Evolutionary conservation across 169 alveolate genomes (phyloP).

Genomic region (Cryptosporidium viatorum): DNA sequence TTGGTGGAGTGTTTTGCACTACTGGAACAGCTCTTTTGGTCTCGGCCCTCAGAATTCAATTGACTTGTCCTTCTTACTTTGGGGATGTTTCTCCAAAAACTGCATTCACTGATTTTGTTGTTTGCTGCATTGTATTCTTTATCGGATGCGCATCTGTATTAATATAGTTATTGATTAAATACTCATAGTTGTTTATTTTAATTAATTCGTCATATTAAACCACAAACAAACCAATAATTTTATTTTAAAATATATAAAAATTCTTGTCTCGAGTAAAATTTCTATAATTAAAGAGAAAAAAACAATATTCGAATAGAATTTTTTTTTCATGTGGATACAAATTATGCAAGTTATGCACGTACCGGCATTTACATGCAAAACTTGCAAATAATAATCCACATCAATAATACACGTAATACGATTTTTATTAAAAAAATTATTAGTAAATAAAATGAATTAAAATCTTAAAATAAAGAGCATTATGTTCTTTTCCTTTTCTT

Average conservation of each 20-base stretch:
- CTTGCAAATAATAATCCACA: neutral
- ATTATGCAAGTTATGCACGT: conserved; percentile 6
- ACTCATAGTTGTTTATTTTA: neutral
- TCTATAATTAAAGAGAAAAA: neutral
- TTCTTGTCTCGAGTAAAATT: neutral
- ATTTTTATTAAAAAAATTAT: too few relatives aligned
- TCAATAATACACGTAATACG: neutral
- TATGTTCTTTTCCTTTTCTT: too few relatives aligned
- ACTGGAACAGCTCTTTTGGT: conserved; percentile 70
- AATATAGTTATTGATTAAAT: neutral
- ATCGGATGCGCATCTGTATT: conserved; percentile 73
- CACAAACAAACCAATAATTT: neutral
- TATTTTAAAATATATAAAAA: neutral
- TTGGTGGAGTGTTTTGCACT: conserved; percentile 57
- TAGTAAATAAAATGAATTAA: too few relatives aligned
- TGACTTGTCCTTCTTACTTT: conserved; percentile 41
- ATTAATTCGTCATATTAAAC: neutral
- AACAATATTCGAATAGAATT: neutral
- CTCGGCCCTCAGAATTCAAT: conserved; percentile 62
- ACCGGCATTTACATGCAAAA: conserved; percentile 30
- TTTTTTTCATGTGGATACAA: neutral
- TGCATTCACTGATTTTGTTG: conserved; percentile 60
- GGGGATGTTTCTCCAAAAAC: conserved; percentile 56
- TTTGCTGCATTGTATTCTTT: conserved; percentile 64
- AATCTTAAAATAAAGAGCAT: too few relatives aligned